These are phyloP conservation scores for Candida berthetii DNA, from an alignment of 805 yeast genomes.

Conservation along the genomic window DNA sequence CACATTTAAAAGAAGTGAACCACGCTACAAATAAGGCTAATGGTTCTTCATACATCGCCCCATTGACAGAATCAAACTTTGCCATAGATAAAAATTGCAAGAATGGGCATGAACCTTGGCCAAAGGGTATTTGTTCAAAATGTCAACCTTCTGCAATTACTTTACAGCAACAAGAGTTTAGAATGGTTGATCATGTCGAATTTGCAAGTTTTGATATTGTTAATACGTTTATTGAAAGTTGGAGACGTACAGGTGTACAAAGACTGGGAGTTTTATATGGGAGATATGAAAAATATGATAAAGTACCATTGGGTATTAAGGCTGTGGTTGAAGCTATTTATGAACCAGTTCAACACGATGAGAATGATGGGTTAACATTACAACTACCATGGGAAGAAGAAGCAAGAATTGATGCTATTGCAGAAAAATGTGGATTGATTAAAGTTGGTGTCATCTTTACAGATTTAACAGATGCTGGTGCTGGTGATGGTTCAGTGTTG, in stretches of 20 bases:
- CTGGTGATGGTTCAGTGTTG: slow-evolving; percentile 80
- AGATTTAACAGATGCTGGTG: slow-evolving; percentile 83
- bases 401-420: slow-evolving; percentile 44
- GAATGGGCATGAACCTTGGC: slow-evolving; percentile 90
- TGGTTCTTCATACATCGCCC: slow-evolving; percentile 70
- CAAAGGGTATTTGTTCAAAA: slow-evolving; percentile 88
- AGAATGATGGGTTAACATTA: slow-evolving; percentile 78
- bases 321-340: slow-evolving; percentile 91
- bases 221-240: slow-evolving; percentile 79
- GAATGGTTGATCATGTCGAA: slow-evolving; percentile 98
- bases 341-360: slow-evolving; percentile 88
- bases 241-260: slow-evolving; percentile 89
- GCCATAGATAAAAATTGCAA: slow-evolving; percentile 59
- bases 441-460: slow-evolving; percentile 85
- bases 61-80: slow-evolving; percentile 67
- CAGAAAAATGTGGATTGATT: slow-evolving; percentile 51
- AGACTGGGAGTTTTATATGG: slow-evolving; percentile 86
- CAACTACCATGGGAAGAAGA: slow-evolving; percentile 47
- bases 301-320: slow-evolving; percentile 88
- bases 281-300: slow-evolving; percentile 65
- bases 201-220: slow-evolving; percentile 69
- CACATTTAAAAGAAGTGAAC: slow-evolving; percentile 69
- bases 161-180: slow-evolving; percentile 77
- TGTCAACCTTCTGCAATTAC: slow-evolving; percentile 97
- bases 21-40: slow-evolving; percentile 51